These are phyloP conservation scores for Trametes sanguinea DNA, from an alignment of 768 basidiomycete genomes.

Conservation along the genomic window DNA sequence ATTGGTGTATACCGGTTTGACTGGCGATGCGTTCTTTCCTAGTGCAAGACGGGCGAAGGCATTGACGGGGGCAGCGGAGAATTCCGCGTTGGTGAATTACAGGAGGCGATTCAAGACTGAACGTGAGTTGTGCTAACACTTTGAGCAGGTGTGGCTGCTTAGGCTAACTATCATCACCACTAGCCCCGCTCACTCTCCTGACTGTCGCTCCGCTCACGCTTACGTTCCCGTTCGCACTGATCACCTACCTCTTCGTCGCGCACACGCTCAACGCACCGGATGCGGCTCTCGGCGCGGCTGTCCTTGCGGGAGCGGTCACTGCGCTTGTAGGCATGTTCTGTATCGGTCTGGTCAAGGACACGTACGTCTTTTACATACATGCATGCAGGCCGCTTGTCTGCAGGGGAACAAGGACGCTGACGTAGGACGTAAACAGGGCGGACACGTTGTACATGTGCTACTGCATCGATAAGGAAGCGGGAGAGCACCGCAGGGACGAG, in stretches of 20 bases:
- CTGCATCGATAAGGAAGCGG: constrained; percentile 60
- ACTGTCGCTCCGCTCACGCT: constrained; percentile 77
- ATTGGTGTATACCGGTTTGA: constrained; percentile 55
- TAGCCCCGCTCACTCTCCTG: constrained; percentile 57
- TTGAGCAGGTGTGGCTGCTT: background rate
- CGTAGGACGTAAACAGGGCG: constrained; percentile 40
- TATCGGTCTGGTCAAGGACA: constrained; percentile 78
- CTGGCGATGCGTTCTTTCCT: constrained; percentile 53
- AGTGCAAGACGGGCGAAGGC: constrained; percentile 57
- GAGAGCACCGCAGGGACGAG: constrained; percentile 50
- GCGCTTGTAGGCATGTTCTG: constrained; percentile 84
- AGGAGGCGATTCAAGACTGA: constrained; percentile 55
- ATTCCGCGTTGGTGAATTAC: constrained; percentile 40
- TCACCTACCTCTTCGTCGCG: constrained; percentile 88
- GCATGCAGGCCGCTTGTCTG: no score
- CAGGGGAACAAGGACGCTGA: background rate
- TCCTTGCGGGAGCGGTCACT: constrained; percentile 78
- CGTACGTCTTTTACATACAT: constrained; percentile 41
- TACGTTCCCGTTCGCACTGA: constrained; percentile 78
- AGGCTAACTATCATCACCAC: background rate
- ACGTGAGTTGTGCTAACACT: constrained; percentile 43
- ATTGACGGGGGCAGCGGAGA: constrained; percentile 58
- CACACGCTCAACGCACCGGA: constrained; percentile 71
- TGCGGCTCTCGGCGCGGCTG: constrained; percentile 71
- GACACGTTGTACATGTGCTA: constrained; percentile 70